Evolutionary conservation across 108 stramenopile species (phyloP), one percentile per base, ranked within the genome.

Genomic region (Cylindrotheca closterium): DNA sequence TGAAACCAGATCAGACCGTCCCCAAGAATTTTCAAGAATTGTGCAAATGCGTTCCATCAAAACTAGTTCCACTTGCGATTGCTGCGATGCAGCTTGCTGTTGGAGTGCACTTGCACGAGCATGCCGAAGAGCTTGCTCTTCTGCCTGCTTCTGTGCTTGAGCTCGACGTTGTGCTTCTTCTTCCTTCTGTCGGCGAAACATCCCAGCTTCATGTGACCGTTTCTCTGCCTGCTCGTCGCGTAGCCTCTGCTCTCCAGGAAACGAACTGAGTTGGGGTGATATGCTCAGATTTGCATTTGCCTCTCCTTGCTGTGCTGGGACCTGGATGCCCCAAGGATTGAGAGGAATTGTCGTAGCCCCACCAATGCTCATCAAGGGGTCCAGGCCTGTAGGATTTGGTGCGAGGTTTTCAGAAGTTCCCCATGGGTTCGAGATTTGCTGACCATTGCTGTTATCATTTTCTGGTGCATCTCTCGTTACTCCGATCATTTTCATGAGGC

Each of bases 401-500:
- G 71, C 47, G 10, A 47, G 19, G 10, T 53, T 27, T 55, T 53
- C 47, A 45, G 25, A 26, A 17, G 60, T 55, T 34, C 60, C 78
- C 51, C 64, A 74, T 2, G 73, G 73, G 47, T 74, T 74, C 10
- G 37, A 42, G 15, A 15, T 15, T 15, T 42, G 26, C 30, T 64
- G 51, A 30, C 52, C 8, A 34, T 30, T 51, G 30, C 63, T 47
- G 17, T n/a, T 30, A 22, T 18, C 7, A 21, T 56, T 30, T 15
- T 42, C 15, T 15, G 59, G 50, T 23, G 60, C 58, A 26, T 70
- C 60, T 21, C 60, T 78, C 7, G 51, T 65, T 3, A 91, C 93
- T 8, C 93, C 93, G 74, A 94, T 94, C 93, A 94, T 89, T 53
- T 83, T 71, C 93, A 94, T 94, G 31, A 94, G 65, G 28, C 86